phyloP scores from a whole-genome alignment of 345 rosid species.

The Alliaria petiolata region DNA sequence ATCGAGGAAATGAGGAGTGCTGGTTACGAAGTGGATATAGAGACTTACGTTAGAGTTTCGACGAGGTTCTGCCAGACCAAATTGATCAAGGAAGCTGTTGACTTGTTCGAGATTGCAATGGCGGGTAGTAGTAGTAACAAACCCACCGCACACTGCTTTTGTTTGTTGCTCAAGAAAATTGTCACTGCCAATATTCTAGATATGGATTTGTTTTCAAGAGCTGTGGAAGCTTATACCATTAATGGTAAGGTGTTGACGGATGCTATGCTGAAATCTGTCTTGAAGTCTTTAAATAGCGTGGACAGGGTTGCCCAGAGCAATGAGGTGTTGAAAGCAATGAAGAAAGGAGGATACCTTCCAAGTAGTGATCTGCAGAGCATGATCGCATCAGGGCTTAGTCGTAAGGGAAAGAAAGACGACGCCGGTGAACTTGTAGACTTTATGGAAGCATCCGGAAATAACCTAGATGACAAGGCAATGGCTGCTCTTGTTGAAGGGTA shows the following conservation, averaged over 20 bases:
- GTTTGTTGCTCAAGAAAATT: constrained; percentile 65
- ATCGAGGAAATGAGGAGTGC: constrained; percentile 58
- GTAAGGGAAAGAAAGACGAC: constrained; percentile 53
- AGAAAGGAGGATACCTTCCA: constrained; percentile 49
- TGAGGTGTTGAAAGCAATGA: constrained; percentile 64
- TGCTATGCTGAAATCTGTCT: constrained; percentile 52
- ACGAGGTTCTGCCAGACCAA: constrained; percentile 58
- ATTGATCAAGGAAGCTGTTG: constrained; percentile 71
- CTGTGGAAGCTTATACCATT: constrained; percentile 46
- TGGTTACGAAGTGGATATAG: constrained; percentile 63
- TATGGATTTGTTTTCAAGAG: constrained; percentile 61
- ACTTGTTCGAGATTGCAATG: constrained; percentile 73
- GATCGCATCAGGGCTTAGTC: constrained; percentile 57
- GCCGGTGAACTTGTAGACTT: constrained; percentile 42
- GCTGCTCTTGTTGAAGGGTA: constrained; percentile 65
- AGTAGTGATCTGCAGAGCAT: constrained; percentile 45
- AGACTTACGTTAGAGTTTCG: constrained; percentile 51
- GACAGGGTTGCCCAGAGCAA: constrained; percentile 54
- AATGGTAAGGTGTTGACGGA: constrained; percentile 60
- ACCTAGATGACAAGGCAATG: constrained; percentile 55
- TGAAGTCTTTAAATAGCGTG: constrained; percentile 63
- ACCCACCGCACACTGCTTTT: constrained; percentile 49
- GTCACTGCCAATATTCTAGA: constrained; percentile 55
- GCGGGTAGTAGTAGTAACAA: constrained; percentile 41
- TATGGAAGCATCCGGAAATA: constrained; percentile 48